These are phyloP conservation scores for Plantago elongata DNA, from an alignment of 257 asterid genomes.

Conservation along the genomic window DNA sequence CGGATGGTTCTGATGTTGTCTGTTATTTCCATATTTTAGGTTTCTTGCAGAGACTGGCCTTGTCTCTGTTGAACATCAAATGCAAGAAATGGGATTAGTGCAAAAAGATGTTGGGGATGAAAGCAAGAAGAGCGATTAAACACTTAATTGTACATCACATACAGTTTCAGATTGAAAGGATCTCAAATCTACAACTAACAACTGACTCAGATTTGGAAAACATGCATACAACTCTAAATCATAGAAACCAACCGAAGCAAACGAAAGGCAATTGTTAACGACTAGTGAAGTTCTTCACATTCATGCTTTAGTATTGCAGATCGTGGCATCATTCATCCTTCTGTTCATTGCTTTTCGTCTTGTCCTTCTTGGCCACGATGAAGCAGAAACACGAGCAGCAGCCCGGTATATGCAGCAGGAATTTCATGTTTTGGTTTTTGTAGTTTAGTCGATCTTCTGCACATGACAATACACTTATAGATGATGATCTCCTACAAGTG, in stretches of 20 bases:
- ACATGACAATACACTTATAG: slow-evolving; percentile 23
- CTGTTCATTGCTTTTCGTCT: slow-evolving; percentile 26
- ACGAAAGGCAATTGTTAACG: background rate
- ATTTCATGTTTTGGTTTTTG: slow-evolving; percentile 33
- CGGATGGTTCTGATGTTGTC: background rate
- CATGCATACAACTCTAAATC: slow-evolving; percentile 4
- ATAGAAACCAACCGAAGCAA: background rate
- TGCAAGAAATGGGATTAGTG: slow-evolving; percentile 76
- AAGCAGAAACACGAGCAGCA: slow-evolving; percentile 65
- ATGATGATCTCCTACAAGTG: background rate
- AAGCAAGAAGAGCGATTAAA: slow-evolving; percentile 45
- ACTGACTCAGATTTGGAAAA: slow-evolving; percentile 10
- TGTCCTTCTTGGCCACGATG: slow-evolving; percentile 35
- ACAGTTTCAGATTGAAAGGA: slow-evolving; percentile 11
- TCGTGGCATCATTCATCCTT: slow-evolving; percentile 21
- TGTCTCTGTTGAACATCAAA: slow-evolving; percentile 76
- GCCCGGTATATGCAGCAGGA: slow-evolving; percentile 26
- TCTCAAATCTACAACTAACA: slow-evolving; percentile 10
- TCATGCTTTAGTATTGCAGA: background rate
- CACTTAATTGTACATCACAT: slow-evolving; percentile 11
- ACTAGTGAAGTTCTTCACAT: background rate
- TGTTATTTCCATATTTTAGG: slow-evolving; percentile 22
- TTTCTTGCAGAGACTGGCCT: slow-evolving; percentile 85
- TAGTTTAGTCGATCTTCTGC: background rate
- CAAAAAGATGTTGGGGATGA: slow-evolving; percentile 32